These are phyloP conservation scores for Cladosporium sphaerospermum DNA, from an alignment of 2,329 filamentous ascomycete genomes.

Conservation along the genomic window DNA sequence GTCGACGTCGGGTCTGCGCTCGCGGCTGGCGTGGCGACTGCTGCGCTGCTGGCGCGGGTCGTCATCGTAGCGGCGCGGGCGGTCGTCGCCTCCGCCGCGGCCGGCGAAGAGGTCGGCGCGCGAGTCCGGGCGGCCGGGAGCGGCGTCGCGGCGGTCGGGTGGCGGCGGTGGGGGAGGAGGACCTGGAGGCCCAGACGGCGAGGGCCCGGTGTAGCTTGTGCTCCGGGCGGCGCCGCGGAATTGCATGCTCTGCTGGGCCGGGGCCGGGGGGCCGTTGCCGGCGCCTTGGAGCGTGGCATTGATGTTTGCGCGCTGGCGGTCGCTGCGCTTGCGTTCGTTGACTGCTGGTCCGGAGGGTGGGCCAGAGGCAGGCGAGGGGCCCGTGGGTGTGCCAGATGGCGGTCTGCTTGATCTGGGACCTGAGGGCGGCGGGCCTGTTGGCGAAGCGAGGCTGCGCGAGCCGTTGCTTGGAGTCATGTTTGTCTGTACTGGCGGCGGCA, in stretches of 20 bases:
- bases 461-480: constrained; percentile 17
- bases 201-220: constrained; percentile 13
- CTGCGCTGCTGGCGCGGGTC: constrained; percentile 15
- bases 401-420: constrained; percentile 21
- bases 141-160: constrained; percentile 13
- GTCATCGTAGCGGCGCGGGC: constrained; percentile 21
- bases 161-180: constrained; percentile 18
- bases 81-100: constrained; percentile 15
- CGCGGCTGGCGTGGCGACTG: constrained; percentile 25
- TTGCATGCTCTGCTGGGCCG: constrained; percentile 21
- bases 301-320: constrained; percentile 23
- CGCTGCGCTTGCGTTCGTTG: constrained; percentile 18
- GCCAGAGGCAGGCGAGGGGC: constrained; percentile 22
- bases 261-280: constrained; percentile 13
- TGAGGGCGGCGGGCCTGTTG: constrained; percentile 25
- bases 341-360: constrained; percentile 28
- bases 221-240: constrained; percentile 26
- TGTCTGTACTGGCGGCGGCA: constrained; percentile 24
- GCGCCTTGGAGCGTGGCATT: constrained; percentile 22
- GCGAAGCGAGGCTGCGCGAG: constrained; percentile 21
- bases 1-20: constrained; percentile 19
- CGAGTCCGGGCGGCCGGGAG: constrained; percentile 11
- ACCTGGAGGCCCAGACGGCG: constrained; percentile 1
- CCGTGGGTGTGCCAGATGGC: constrained; percentile 22
- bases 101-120: constrained; percentile 17